Evolutionary conservation across 352 stramenopile species (phyloP).

Genomic region (Thraustotheca clavata): DNA sequence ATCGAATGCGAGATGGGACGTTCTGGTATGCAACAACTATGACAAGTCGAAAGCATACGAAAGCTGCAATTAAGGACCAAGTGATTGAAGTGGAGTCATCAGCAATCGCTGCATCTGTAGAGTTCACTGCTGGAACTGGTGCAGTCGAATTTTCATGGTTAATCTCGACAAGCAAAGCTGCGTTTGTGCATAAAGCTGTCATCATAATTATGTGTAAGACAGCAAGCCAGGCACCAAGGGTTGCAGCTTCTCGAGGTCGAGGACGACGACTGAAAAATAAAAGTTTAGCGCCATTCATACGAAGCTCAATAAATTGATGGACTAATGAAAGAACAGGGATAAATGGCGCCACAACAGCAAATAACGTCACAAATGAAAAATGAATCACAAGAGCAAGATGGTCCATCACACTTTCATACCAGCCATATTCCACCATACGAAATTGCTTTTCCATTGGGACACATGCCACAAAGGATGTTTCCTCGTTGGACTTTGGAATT

Average conservation of each 20-base stretch:
- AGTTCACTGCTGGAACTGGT: neutral
- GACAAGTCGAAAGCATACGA: slow-evolving; percentile 10
- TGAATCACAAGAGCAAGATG: slow-evolving; percentile 90
- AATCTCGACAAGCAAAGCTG: slow-evolving; percentile 77
- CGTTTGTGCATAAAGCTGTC: slow-evolving; percentile 90
- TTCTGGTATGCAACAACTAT: slow-evolving; percentile 17
- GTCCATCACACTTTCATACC: slow-evolving; percentile 81
- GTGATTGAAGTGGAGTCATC: neutral
- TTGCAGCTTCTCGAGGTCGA: slow-evolving; percentile 64
- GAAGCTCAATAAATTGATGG: slow-evolving; percentile 91
- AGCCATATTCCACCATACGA: slow-evolving; percentile 73
- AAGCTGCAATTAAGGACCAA: slow-evolving; percentile 3
- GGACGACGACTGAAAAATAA: slow-evolving; percentile 70
- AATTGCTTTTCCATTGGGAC: slow-evolving; percentile 42
- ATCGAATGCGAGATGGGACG: slow-evolving; percentile 15
- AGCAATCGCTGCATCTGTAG: neutral
- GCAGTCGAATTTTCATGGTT: neutral
- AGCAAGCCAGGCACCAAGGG: slow-evolving; percentile 90
- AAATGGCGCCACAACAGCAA: slow-evolving; percentile 89
- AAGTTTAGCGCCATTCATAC: slow-evolving; percentile 81
- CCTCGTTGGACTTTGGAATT: neutral
- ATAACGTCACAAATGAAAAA: slow-evolving; percentile 84
- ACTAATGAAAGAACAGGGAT: slow-evolving; percentile 86
- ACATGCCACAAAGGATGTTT: neutral
- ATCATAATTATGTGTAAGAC: slow-evolving; percentile 85